Evolutionary conservation across 23 red algal genomes (phyloP).

Genomic region (Agarophyton chilense): DNA sequence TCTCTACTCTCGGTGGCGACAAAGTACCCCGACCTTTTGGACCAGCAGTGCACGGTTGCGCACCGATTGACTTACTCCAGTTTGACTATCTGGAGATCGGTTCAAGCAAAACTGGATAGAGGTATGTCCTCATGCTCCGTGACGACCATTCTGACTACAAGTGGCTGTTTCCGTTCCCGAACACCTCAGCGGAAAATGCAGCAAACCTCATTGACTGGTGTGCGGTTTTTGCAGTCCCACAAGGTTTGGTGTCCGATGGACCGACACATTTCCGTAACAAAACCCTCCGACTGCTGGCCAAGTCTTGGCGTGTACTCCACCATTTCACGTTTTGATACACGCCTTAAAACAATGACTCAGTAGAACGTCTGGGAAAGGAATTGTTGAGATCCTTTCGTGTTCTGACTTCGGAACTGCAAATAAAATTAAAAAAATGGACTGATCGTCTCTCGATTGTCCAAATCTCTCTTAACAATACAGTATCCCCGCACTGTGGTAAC

Average conservation of each 20-base stretch:
- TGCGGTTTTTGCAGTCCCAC: not conserved
- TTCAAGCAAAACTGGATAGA: not conserved
- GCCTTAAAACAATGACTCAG: not conserved
- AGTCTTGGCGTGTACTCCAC: not conserved
- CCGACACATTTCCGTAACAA: not conserved
- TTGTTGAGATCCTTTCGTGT: not conserved
- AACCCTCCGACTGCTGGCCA: not conserved
- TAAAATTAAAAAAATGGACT: not conserved
- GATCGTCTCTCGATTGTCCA: not conserved
- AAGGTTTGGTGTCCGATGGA: not conserved
- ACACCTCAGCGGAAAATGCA: not conserved
- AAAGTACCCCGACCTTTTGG: conserved; percentile 1
- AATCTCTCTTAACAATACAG: not conserved
- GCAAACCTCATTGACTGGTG: not conserved
- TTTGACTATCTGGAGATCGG: not conserved
- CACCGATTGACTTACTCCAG: not conserved
- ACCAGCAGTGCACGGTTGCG: not conserved
- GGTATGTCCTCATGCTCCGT: not conserved
- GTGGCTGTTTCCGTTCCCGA: not conserved
- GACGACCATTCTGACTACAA: not conserved
- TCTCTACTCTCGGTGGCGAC: not conserved
- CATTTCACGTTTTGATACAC: not conserved
- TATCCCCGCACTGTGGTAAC: not conserved
- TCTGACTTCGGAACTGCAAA: not conserved
- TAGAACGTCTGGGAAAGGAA: not conserved